These are phyloP conservation scores for Wickerhamomyces sp. DNA, from an alignment of 1,139 yeast species.

Conservation along the genomic window DNA sequence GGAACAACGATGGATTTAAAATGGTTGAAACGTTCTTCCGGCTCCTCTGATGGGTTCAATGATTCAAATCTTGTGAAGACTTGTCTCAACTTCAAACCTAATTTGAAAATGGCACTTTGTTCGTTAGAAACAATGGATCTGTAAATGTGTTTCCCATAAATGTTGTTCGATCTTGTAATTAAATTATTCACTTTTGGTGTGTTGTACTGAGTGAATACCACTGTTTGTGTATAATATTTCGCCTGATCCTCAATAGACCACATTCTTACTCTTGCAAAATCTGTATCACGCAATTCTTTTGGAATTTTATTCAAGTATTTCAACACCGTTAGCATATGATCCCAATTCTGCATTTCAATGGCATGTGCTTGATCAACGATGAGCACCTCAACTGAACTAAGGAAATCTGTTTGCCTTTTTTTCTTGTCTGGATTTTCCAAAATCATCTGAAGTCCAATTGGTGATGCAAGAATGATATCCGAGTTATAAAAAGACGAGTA, in stretches of 20 bases:
- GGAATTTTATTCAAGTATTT: conserved; percentile 76
- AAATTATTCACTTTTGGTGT: conserved; percentile 80
- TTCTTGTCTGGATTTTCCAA: conserved; percentile 51
- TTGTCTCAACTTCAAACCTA: conserved; percentile 61
- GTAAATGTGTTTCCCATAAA: conserved; percentile 62
- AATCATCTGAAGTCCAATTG: conserved; percentile 82
- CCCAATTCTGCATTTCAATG: conserved; percentile 91
- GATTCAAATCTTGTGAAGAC: conserved; percentile 66
- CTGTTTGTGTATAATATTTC: conserved; percentile 67
- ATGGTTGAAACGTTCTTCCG: conserved; percentile 74
- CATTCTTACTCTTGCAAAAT: conserved; percentile 86
- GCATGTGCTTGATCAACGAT: conserved; percentile 83
- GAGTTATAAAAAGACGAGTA: conserved; percentile 82
- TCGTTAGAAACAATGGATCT: conserved; percentile 27
- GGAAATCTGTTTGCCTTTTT: conserved; percentile 59
- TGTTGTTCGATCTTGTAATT: conserved; percentile 52
- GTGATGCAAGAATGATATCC: conserved; percentile 87
- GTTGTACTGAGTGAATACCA: conserved; percentile 64
- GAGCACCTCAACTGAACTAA: conserved; percentile 81
- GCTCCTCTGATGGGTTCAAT: conserved; percentile 56
- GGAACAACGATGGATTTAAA: conserved; percentile 75
- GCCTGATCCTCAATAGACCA: conserved; percentile 89
- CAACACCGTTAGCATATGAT: conserved; percentile 64
- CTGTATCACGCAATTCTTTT: conserved; percentile 69
- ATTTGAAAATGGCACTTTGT: conserved; percentile 38